Conservation (phyloP, 768 basidiomycete genomes). For the Hericium erinaceus region DNA sequence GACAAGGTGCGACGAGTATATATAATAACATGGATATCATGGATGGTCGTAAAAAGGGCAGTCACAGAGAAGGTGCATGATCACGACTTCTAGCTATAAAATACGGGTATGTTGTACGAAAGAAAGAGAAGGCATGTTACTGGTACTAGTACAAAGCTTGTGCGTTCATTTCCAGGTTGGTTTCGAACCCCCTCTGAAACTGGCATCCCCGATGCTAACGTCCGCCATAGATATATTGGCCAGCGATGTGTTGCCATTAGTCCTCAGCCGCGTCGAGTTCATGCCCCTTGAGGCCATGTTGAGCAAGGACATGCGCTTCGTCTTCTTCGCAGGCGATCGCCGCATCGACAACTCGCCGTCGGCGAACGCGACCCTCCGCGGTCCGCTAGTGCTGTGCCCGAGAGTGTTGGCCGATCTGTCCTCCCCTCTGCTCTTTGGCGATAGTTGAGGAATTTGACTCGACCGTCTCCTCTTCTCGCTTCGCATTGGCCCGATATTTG, state of each 20-base stretch:
- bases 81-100: not conserved
- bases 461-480: constrained; percentile 72
- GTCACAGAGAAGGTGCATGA: no score
- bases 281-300: constrained; percentile 22
- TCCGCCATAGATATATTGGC: constrained; percentile 36
- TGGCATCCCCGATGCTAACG: constrained; percentile 31
- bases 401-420: constrained; percentile 2
- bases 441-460: constrained; percentile 69
- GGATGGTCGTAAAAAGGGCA: no score
- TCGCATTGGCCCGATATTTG: constrained; percentile 69
- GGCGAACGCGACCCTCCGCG: constrained; percentile 32
- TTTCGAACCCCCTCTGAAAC: constrained; percentile 20
- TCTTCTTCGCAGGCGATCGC: constrained; percentile 50
- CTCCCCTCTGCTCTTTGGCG: constrained; percentile 22
- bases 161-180: constrained; percentile 50
- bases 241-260: constrained; percentile 9
- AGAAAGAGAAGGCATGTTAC: not conserved
- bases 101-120: not conserved
- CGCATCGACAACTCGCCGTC: constrained; percentile 15
- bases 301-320: constrained; percentile 50
- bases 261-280: constrained; percentile 22
- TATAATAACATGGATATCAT: not conserved
- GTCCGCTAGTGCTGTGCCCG: constrained; percentile 16
- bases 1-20: not conserved
- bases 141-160: not conserved